Evolutionary conservation across 2,329 filamentous ascomycete genomes (phyloP).

Genomic region (Thielaviopsis populi): DNA sequence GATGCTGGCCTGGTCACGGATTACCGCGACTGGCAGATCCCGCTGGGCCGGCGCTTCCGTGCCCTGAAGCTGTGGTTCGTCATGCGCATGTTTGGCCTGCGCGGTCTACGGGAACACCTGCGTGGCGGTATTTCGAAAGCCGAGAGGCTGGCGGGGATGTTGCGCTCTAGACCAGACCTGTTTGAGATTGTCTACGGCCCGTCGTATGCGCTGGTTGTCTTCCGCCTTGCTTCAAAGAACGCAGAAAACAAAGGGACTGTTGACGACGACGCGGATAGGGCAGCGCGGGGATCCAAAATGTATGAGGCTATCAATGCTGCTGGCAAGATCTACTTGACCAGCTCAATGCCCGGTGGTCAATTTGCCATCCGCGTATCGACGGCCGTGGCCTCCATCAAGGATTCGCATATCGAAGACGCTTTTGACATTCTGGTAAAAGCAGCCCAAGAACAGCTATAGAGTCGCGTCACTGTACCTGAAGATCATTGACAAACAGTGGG

Average conservation of each 20-base stretch:
- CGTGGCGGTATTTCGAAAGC: conserved; percentile 52
- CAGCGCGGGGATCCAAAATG: conserved; percentile 55
- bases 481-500: too few relatives aligned
- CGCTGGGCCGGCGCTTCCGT: conserved; percentile 75
- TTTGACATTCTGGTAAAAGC: conserved; percentile 50
- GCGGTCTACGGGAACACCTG: conserved; percentile 60
- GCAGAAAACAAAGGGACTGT: conserved; percentile 13
- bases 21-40: conserved; percentile 95
- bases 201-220: conserved; percentile 63
- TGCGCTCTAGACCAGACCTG: conserved; percentile 47
- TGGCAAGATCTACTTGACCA: conserved; percentile 72
- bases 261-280: conserved; percentile 36
- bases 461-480: neutral
- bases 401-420: conserved; percentile 57
- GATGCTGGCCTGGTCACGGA: conserved; percentile 78
- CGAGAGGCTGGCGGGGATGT: conserved; percentile 49
- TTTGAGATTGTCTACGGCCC: conserved; percentile 64
- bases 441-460: neutral
- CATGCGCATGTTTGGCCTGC: conserved; percentile 63
- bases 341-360: conserved; percentile 53
- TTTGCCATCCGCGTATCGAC: conserved; percentile 75
- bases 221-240: conserved; percentile 41
- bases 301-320: conserved; percentile 59
- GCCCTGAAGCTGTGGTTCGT: conserved; percentile 94
- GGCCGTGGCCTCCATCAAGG: conserved; percentile 47